Percentiles rank a stretch among this genome's conserved stretches.
Conservation (phyloP, 345 rosid species). For the Syzygium grande region DNA sequence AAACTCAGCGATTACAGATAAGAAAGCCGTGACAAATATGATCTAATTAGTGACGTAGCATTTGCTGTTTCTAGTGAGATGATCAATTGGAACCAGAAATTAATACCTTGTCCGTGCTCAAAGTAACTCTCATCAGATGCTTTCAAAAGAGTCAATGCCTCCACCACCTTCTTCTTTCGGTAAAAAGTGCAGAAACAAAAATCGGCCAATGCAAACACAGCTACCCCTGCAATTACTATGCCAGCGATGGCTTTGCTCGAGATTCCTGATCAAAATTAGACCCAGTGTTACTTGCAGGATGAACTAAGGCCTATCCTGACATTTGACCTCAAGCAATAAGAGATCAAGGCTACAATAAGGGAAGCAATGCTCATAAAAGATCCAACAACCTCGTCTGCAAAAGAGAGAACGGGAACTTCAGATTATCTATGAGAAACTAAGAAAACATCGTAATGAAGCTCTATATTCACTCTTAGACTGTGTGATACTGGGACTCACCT, state of each 20-base stretch:
- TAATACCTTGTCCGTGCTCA: conserved; percentile 13
- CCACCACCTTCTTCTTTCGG: conserved; percentile 11
- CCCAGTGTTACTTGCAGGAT: neutral
- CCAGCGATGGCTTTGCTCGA: conserved; percentile 20
- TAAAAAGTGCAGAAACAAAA: conserved; percentile 10
- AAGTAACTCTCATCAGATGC: conserved; percentile 8
- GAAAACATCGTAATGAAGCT: neutral
- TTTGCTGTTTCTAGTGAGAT: neutral
- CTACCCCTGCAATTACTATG: conserved; percentile 27
- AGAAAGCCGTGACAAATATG: neutral
- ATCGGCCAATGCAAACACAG: conserved; percentile 6
- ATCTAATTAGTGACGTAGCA: neutral
- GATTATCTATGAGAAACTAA: neutral
- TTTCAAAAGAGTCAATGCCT: conserved; percentile 9
- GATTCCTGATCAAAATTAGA: conserved; percentile 26
- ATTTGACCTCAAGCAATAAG: neutral
- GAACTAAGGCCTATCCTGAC: neutral
- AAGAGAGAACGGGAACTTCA: neutral
- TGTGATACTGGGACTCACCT: conserved; percentile 15
- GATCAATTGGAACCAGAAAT: neutral
- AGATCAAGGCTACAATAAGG: neutral
- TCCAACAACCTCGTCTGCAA: conserved; percentile 37
- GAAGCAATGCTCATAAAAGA: neutral
- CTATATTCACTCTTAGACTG: neutral
- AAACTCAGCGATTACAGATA: neutral